These are phyloP conservation scores for Penicillium paxilli DNA, from an alignment of 495 filamentous ascomycete genomes.

Conservation along the genomic window DNA sequence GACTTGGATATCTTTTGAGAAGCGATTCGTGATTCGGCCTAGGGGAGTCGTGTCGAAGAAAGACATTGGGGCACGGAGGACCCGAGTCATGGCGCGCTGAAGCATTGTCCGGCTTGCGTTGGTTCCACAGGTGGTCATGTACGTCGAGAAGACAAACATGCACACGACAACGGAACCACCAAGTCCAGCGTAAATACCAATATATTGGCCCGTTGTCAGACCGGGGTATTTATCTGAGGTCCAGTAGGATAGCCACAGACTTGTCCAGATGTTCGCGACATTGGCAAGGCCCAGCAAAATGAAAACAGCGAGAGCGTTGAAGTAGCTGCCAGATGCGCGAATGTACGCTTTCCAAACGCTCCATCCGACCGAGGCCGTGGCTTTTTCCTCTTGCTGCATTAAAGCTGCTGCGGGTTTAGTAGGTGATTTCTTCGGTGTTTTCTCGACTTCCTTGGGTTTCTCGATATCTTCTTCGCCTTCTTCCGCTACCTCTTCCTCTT, in stretches of 20 bases:
- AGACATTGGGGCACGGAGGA: slow-evolving; percentile 88
- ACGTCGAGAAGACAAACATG: slow-evolving; percentile 77
- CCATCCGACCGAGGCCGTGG: slow-evolving; percentile 80
- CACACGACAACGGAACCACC: slow-evolving; percentile 69
- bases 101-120: slow-evolving; percentile 80
- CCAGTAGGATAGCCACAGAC: slow-evolving; percentile 93
- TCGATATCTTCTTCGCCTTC: slow-evolving; percentile 47
- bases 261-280: slow-evolving; percentile 81
- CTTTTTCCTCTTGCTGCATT: slow-evolving; percentile 91
- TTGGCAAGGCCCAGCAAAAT: slow-evolving; percentile 68
- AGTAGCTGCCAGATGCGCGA: slow-evolving; percentile 71
- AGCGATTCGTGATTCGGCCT: slow-evolving; percentile 95
- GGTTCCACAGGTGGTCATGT: slow-evolving; percentile 65
- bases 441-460: slow-evolving; percentile 48
- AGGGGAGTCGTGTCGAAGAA: slow-evolving; percentile 98
- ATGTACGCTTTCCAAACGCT: slow-evolving; percentile 80
- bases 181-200: slow-evolving; percentile 82
- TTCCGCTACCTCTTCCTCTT: slow-evolving; percentile 42
- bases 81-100: slow-evolving; percentile 73
- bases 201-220: slow-evolving; percentile 65
- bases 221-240: slow-evolving; percentile 65
- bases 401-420: slow-evolving; percentile 60
- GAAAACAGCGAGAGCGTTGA: slow-evolving; percentile 66
- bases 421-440: slow-evolving; percentile 50
- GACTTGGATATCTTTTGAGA: slow-evolving; percentile 90